These are phyloP conservation scores for Aspergillus diversus DNA, from an alignment of 495 filamentous ascomycete species.

Conservation along the genomic window DNA sequence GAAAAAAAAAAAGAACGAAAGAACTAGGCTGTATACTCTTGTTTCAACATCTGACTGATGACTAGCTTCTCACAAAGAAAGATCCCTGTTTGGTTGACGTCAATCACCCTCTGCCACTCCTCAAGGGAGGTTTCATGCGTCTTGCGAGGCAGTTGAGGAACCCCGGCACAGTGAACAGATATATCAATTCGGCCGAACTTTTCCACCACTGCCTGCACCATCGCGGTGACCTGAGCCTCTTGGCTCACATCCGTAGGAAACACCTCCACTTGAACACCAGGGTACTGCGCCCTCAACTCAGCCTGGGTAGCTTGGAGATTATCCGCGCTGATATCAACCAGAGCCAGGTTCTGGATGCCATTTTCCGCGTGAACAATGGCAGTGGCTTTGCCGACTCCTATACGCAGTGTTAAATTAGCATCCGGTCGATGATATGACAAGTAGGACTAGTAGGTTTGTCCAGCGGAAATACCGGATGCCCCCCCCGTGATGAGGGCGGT, in stretches of 20 bases:
- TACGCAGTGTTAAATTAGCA: no score
- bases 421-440: no score
- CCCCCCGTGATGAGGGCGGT: constrained; percentile 16
- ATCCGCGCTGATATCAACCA: constrained; percentile 28
- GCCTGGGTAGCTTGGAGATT: constrained; percentile 20
- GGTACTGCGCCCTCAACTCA: constrained; percentile 16
- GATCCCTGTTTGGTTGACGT: constrained; percentile 52
- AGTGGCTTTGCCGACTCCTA: no score
- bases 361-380: constrained; percentile 27
- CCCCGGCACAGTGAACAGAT: constrained; percentile 52
- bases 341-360: constrained; percentile 27
- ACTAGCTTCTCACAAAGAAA: constrained; percentile 51
- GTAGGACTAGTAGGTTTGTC: no score
- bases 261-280: constrained; percentile 18
- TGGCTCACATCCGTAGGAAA: constrained; percentile 27
- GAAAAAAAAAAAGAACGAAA: no score
- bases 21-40: constrained; percentile 35
- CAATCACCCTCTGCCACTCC: constrained; percentile 45
- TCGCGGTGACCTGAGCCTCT: constrained; percentile 25
- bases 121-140: constrained; percentile 38
- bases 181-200: constrained; percentile 56
- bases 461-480: constrained; percentile 16
- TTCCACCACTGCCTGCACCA: constrained; percentile 22
- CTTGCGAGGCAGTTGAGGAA: constrained; percentile 22
- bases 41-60: constrained; percentile 53